phyloP scores from a whole-genome alignment of 1,284 basidiomycete genomes.

The Rhodotorula mucilaginosa region DNA sequence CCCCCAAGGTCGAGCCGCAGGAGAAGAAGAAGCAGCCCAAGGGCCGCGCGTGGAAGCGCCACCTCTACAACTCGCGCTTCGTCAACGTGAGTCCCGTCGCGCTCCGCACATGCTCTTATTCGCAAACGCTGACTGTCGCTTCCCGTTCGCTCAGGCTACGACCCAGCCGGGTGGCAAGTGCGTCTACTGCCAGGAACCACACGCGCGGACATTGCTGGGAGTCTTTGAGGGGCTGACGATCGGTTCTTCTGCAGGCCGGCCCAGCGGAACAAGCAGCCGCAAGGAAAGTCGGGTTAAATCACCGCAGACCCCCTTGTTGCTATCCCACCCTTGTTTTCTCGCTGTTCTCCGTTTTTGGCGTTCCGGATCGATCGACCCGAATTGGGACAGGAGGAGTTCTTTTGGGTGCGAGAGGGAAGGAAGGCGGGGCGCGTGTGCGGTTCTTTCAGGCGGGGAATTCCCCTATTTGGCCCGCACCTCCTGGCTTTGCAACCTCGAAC shows the following conservation, averaged over 20 bases:
- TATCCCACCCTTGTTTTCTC: neutral
- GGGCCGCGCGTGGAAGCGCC: conserved; percentile 39
- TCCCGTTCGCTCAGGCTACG: neutral
- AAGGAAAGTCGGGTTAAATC: conserved; percentile 22
- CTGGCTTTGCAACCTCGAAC: no score
- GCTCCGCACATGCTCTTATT: conserved; percentile 4
- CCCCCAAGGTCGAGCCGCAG: conserved; percentile 41
- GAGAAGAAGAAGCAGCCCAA: conserved; percentile 42
- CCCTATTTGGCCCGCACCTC: no score
- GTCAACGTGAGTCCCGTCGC: conserved; percentile 6
- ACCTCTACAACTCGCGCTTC: conserved; percentile 36
- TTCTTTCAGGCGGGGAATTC: no score
- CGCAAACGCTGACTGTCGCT: neutral
- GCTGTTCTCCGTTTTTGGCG: neutral
- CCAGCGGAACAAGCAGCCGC: conserved; percentile 18
- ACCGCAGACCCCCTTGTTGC: neutral
- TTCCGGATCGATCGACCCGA: no score
- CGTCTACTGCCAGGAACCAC: neutral
- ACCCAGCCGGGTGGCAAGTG: conserved; percentile 47
- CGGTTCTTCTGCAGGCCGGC: neutral
- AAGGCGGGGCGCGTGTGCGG: neutral
- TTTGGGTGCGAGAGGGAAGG: neutral
- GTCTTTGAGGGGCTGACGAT: neutral
- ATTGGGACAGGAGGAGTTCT: no score
- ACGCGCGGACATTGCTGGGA: no score